These are phyloP conservation scores for Dittrichia graveolens DNA, from an alignment of 129 eudicot genomes.

Conservation along the genomic window DNA sequence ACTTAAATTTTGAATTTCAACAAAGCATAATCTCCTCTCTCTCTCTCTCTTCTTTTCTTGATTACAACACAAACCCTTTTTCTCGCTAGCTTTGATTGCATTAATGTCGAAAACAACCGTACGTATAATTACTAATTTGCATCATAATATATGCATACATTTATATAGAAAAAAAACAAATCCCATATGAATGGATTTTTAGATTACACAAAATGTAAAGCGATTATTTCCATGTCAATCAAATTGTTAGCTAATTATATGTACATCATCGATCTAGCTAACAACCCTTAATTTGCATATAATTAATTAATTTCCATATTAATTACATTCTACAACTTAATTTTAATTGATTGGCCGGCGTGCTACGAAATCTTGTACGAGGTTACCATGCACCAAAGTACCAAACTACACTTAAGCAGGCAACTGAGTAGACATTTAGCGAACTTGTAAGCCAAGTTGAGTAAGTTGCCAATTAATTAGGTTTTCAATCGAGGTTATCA, in stretches of 20 bases:
- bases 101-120: slow-evolving; percentile 41
- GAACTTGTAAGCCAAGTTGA: slow-evolving; percentile 28
- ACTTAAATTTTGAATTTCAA: slow-evolving; percentile 12
- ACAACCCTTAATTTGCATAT: too few species aligned
- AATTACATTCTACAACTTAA: background rate
- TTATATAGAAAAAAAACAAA: slow-evolving; percentile 8
- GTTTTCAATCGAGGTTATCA: background rate
- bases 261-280: too few species aligned
- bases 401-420: slow-evolving; percentile 21
- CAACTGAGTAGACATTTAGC: slow-evolving; percentile 23
- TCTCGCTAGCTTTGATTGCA: slow-evolving; percentile 43
- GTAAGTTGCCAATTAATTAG: slow-evolving; percentile 18
- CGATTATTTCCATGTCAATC: slow-evolving; percentile 4
- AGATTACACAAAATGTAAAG: slow-evolving; percentile 6
- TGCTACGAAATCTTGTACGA: slow-evolving; percentile 36
- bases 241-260: slow-evolving; percentile 3
- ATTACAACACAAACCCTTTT: slow-evolving; percentile 41
- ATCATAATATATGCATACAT: slow-evolving; percentile 25
- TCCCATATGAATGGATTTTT: slow-evolving; percentile 27
- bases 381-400: slow-evolving; percentile 15
- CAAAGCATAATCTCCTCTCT: slow-evolving; percentile 24
- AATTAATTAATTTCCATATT: background rate
- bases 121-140: slow-evolving; percentile 26
- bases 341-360: slow-evolving; percentile 7
- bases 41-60: slow-evolving; percentile 30